Evolutionary conservation across 176 grass and related monocot genomes (phyloP).

Genomic region (Triticum monococcum): DNA sequence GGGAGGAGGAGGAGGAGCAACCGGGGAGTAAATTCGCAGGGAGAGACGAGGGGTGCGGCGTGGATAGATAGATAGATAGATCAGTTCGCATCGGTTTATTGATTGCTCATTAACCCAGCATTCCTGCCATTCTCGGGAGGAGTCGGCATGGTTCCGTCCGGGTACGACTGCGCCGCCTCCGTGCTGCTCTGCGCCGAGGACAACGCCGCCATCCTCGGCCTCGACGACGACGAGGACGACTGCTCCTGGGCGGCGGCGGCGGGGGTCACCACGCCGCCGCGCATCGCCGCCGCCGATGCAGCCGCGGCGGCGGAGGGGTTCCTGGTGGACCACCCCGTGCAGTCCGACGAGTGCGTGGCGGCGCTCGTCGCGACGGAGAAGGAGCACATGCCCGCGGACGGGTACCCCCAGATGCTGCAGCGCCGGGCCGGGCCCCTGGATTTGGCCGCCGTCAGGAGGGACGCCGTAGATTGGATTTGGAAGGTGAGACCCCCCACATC

Average conservation of each 20-base stretch:
- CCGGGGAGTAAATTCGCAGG: conserved; percentile 19
- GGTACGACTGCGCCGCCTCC: conserved; percentile 78
- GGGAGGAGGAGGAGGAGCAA: conserved; percentile 52
- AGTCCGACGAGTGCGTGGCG: conserved; percentile 69
- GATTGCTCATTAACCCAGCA: conserved; percentile 28
- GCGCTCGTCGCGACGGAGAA: conserved; percentile 58
- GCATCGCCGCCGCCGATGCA: not conserved
- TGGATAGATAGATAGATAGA: not conserved
- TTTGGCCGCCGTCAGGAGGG: conserved; percentile 61
- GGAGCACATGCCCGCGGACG: conserved; percentile 60
- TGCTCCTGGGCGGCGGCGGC: conserved; percentile 32
- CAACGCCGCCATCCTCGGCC: conserved; percentile 64
- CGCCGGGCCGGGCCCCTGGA: conserved; percentile 49
- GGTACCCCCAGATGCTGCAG: conserved; percentile 69
- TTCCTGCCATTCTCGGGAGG: conserved; percentile 26
- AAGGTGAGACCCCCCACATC: conserved; percentile 54
- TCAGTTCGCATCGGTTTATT: conserved; percentile 8
- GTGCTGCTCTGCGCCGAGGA: conserved; percentile 89
- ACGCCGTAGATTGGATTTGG: conserved; percentile 93
- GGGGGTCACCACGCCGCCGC: not conserved
- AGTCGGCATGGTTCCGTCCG: conserved; percentile 47
- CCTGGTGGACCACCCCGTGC: conserved; percentile 53
- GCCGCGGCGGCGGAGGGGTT: conserved; percentile 22
- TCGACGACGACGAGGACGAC: conserved; percentile 66
- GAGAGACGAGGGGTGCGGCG: not conserved